phyloP scores from a whole-genome alignment of 2,329 filamentous ascomycete species.

The Cladosporium sp. region DNA sequence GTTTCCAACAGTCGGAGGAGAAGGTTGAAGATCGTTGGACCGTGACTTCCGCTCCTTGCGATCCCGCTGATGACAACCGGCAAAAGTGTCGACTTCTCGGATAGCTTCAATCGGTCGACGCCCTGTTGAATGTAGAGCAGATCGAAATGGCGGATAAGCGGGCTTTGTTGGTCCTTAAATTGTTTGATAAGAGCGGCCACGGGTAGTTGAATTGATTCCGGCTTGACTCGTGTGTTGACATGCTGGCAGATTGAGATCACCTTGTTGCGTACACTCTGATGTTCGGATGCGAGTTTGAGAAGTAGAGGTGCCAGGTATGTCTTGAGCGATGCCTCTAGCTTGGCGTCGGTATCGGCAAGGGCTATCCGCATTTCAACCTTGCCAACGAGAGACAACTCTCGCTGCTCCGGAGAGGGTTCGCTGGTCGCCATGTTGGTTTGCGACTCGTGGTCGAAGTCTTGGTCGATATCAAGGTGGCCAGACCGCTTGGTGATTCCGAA shows the following conservation, averaged over 20 bases:
- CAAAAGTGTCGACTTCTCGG: slow-evolving; percentile 67
- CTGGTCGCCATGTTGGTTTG: slow-evolving; percentile 28
- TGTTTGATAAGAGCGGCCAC: slow-evolving; percentile 81
- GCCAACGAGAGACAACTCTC: slow-evolving; percentile 75
- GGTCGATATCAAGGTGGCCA: neutral
- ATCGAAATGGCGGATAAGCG: slow-evolving; percentile 82
- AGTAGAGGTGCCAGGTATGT: slow-evolving; percentile 77
- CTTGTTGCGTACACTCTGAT: slow-evolving; percentile 75
- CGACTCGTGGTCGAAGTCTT: too few relatives aligned
- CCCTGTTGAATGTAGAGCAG: slow-evolving; percentile 86
- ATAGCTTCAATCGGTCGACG: slow-evolving; percentile 54
- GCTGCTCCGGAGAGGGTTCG: slow-evolving; percentile 48
- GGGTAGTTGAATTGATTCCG: slow-evolving; percentile 67
- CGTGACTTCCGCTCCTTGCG: slow-evolving; percentile 51
- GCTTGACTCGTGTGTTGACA: slow-evolving; percentile 60
- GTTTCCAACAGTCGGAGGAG: slow-evolving; percentile 70
- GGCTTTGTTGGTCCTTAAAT: slow-evolving; percentile 71
- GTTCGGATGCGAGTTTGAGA: slow-evolving; percentile 78
- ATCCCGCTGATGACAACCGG: slow-evolving; percentile 66
- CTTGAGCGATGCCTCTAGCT: slow-evolving; percentile 71
- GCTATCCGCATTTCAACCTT: slow-evolving; percentile 82
- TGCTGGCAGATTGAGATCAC: slow-evolving; percentile 68
- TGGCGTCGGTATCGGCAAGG: slow-evolving; percentile 76
- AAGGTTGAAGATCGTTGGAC: slow-evolving; percentile 72
- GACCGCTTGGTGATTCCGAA: neutral